Conservation (phyloP, 345 rosid genomes). For the Eucalyptus sideroxylon region DNA sequence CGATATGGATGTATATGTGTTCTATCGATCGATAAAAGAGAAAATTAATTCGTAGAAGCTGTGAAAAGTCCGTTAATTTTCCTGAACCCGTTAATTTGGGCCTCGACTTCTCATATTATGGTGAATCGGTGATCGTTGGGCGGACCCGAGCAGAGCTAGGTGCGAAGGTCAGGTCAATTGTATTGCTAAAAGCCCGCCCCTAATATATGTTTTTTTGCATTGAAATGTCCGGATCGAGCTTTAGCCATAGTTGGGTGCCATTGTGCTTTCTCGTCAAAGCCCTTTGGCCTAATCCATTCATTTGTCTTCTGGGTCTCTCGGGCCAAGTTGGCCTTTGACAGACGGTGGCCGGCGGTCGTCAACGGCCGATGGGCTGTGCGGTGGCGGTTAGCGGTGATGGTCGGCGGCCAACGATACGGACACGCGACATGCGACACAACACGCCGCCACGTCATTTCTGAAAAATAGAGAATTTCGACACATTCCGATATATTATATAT, state of each 20-base stretch:
- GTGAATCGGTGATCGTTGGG: neutral
- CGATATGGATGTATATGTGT: neutral
- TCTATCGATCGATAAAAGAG: neutral
- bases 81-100: neutral
- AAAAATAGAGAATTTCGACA: too few species aligned
- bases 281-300: too few species aligned
- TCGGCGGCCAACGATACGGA: rapidly evolving
- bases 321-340: too few species aligned
- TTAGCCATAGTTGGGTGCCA: too few species aligned
- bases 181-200: neutral
- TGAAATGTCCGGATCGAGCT: neutral
- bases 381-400: rapidly evolving
- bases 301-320: too few species aligned
- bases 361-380: too few species aligned
- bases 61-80: neutral
- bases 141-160: neutral
- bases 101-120: neutral
- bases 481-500: too few species aligned
- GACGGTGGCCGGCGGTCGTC: too few species aligned
- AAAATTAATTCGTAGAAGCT: neutral
- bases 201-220: neutral
- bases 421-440: too few species aligned
- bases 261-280: too few species aligned
- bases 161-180: neutral
- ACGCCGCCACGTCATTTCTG: too few species aligned